phyloP scores from a whole-genome alignment of 495 filamentous ascomycete genomes.

The Penicillium paradoxum region DNA sequence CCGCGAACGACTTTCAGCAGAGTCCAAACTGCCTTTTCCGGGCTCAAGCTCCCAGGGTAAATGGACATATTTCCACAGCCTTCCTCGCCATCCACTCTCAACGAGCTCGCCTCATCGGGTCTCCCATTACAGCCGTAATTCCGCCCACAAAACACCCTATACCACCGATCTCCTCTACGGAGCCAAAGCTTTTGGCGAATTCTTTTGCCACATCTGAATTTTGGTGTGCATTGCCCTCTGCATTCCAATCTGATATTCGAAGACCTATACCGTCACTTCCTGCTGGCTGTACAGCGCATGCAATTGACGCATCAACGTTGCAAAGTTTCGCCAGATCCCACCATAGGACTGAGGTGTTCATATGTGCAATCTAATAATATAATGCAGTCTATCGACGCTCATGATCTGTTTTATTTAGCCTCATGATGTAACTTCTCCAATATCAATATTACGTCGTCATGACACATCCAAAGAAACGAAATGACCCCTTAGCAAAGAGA shows the following conservation, averaged over 20 bases:
- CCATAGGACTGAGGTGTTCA: background rate
- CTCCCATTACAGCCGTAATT: too few relatives aligned
- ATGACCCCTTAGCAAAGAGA: too few relatives aligned
- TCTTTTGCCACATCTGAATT: too few relatives aligned
- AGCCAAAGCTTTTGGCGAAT: too few relatives aligned
- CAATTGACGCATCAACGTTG: background rate
- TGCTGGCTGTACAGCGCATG: background rate
- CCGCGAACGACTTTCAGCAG: background rate
- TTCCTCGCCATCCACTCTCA: too few relatives aligned
- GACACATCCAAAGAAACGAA: background rate
- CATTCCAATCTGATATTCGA: background rate
- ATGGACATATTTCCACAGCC: too few relatives aligned
- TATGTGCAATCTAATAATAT: background rate
- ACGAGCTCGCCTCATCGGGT: too few relatives aligned
- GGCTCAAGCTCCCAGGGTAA: too few relatives aligned
- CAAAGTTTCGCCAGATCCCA: background rate
- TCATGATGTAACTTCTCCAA: slow-evolving; percentile 6
- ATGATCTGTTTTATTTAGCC: background rate
- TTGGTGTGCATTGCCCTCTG: background rate
- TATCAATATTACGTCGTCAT: slow-evolving; percentile 1
- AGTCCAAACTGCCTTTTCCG: background rate
- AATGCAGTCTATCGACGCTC: background rate
- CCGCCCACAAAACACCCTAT: too few relatives aligned
- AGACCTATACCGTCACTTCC: background rate
- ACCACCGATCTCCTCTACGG: too few relatives aligned